These are phyloP conservation scores for Viola pubescens DNA, from an alignment of 441 rosid genomes.

Conservation along the genomic window DNA sequence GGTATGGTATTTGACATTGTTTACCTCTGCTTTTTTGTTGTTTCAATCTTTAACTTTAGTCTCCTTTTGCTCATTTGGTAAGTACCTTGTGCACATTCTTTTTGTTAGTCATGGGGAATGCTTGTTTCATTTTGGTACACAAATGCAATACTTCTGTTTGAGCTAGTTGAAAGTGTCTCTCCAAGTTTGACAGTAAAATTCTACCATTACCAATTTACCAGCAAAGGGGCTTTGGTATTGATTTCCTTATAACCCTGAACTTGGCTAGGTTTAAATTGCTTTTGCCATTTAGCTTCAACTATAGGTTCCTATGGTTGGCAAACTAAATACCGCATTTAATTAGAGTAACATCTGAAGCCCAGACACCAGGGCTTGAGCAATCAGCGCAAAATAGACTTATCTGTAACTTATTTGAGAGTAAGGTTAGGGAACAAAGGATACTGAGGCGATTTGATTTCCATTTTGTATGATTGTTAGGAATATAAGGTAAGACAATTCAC, in stretches of 20 bases:
- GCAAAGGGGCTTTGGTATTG: too few relatives aligned
- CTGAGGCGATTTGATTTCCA: neutral
- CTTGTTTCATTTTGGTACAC: neutral
- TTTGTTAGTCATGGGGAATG: neutral
- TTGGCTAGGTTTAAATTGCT: too few relatives aligned
- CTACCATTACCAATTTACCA: too few relatives aligned
- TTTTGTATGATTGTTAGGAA: neutral
- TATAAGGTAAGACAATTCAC: neutral
- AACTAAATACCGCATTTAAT: too few relatives aligned
- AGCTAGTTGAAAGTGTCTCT: too few relatives aligned
- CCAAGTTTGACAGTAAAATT: too few relatives aligned
- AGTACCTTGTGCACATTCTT: neutral
- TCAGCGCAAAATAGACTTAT: neutral
- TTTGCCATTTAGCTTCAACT: too few relatives aligned
- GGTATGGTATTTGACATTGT: conserved; percentile 35
- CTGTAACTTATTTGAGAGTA: neutral
- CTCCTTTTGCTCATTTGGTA: neutral
- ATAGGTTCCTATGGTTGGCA: too few relatives aligned
- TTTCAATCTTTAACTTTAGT: neutral
- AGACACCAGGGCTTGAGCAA: neutral
- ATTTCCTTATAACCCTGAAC: too few relatives aligned
- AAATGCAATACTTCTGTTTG: too few relatives aligned
- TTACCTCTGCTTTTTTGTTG: neutral
- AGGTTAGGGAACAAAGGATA: neutral
- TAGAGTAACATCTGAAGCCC: too few relatives aligned